Base-by-base conservation (phyloP, 2,329 filamentous ascomycete species). In the Capronia epimyces region DNA sequence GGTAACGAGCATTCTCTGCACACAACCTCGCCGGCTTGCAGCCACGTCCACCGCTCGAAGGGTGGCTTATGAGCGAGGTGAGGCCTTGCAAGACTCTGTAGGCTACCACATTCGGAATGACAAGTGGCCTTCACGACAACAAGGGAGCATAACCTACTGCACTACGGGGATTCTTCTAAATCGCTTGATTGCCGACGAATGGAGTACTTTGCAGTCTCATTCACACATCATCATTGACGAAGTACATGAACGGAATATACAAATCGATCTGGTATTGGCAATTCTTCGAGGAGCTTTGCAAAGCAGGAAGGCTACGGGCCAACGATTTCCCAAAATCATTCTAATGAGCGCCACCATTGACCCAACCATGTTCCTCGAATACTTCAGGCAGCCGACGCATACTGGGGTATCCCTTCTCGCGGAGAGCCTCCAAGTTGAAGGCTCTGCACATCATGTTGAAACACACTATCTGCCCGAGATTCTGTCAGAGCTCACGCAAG, bases 291-390 rank as follows among this genome's bases (percentile, higher is more conserved):
- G 89, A 56, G 74, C 97, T 3, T 78, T 96, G 71, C 67, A 78
- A 22, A 80, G 80, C 59, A 79, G 90, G 47, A 55, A 55, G 32
- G 41, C 49, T 13, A 22, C 45, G 13, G 44, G 43, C 4, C 18
- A 34, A 16, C 84, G 84, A 53, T 87, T 95, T 59, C 75, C 98
- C 41, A 96, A 95, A 68, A 85, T 98, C 16, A 79, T 98, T 39
- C 78, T 98, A 36, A 98, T 98, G 93, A 96, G 90, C 60, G 93
- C 93, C 12, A 97, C 93, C 0, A 88, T 97, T 9, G 89, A 98
- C 66, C 89, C 93, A 0, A 83, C 93, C 53, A 83, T 84, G 7
- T 96, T 98, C 65, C 95, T 91, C 0, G 80, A 81, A 8, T 98
- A 97, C 64, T 78, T 98, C 1, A 39, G 27, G 18, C 83, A 84